phyloP scores from a whole-genome alignment of 805 yeast genomes.

The Pichia occidentalis region DNA sequence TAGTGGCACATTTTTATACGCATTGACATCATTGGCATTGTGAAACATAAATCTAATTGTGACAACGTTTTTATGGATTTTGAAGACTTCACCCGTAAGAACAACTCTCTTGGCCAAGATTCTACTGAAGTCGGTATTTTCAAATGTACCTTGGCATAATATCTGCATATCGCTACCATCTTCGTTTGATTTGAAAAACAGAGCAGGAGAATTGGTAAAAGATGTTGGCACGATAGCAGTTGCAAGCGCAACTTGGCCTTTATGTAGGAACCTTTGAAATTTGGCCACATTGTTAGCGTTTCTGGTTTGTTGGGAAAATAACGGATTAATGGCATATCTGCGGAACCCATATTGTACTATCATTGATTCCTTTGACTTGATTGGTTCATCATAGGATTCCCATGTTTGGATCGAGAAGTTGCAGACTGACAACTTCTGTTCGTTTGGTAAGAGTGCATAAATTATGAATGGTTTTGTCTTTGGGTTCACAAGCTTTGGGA shows the following conservation, averaged over 20 bases:
- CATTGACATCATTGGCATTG: conserved; percentile 79
- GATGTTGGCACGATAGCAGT: conserved; percentile 83
- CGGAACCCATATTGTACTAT: conserved; percentile 92
- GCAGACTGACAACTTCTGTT: conserved; percentile 77
- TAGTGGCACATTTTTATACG: conserved; percentile 86
- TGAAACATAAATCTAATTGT: conserved; percentile 97
- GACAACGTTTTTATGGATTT: conserved; percentile 86
- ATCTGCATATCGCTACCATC: conserved; percentile 41
- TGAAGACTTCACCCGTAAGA: conserved; percentile 90
- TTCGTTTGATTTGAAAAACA: conserved; percentile 61
- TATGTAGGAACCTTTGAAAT: conserved; percentile 76
- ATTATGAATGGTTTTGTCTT: conserved; percentile 48
- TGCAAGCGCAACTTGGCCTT: conserved; percentile 68
- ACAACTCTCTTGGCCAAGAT: conserved; percentile 82
- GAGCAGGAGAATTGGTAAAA: conserved; percentile 77
- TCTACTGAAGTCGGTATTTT: conserved; percentile 79
- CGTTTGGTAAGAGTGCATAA: conserved; percentile 76
- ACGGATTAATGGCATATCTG: conserved; percentile 74
- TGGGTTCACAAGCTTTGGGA: conserved; percentile 40
- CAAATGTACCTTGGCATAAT: conserved; percentile 85
- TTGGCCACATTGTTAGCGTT: conserved; percentile 83
- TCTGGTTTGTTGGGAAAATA: conserved; percentile 72
- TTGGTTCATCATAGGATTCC: conserved; percentile 83
- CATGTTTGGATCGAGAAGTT: conserved; percentile 79
- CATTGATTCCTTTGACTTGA: conserved; percentile 74